Percentiles rank a stretch among this genome's conserved stretches.
Evolutionary conservation across 1,284 basidiomycete genomes (phyloP).

Genomic region (Testicularia cyperi): DNA sequence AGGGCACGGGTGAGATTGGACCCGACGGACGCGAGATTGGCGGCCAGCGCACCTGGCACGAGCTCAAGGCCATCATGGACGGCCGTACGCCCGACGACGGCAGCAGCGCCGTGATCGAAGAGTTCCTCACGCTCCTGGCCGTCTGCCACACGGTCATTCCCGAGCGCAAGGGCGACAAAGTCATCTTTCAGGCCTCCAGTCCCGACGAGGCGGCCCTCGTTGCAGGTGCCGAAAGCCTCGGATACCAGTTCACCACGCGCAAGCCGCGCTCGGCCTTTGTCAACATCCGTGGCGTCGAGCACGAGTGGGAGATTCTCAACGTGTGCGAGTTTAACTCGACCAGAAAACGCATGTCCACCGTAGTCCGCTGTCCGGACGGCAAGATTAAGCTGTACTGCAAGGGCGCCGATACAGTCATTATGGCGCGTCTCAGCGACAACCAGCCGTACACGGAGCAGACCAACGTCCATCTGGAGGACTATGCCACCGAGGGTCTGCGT

Average conservation of each 20-base stretch:
- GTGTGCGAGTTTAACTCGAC: slow-evolving; percentile 99
- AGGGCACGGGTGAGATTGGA: slow-evolving; percentile 64
- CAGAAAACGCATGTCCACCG: slow-evolving; percentile 94
- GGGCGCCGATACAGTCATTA: slow-evolving; percentile 91
- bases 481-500: slow-evolving; percentile 88
- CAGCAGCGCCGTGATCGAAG: slow-evolving; percentile 68
- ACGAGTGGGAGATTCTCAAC: slow-evolving; percentile 89
- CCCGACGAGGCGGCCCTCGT: slow-evolving; percentile 98
- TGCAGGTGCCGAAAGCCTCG: slow-evolving; percentile 85
- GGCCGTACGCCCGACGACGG: slow-evolving; percentile 62
- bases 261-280: slow-evolving; percentile 95
- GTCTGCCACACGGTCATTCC: slow-evolving; percentile 99
- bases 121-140: slow-evolving; percentile 86
- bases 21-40: slow-evolving; percentile 62
- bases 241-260: slow-evolving; percentile 89
- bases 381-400: slow-evolving; percentile 94
- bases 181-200: slow-evolving; percentile 89
- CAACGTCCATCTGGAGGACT: slow-evolving; percentile 76
- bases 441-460: slow-evolving; percentile 87
- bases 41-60: slow-evolving; percentile 73
- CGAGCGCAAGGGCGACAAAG: slow-evolving; percentile 71
- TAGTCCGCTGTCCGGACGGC: slow-evolving; percentile 84
- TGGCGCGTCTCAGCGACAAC: slow-evolving; percentile 48
- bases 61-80: slow-evolving; percentile 67
- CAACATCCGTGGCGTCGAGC: slow-evolving; percentile 71